A percentile compares a stretch with the other conserved stretches of the same genome.
Evolutionary conservation across 179 eudicot species (phyloP).

Genomic region (Spinacia oleracea): DNA sequence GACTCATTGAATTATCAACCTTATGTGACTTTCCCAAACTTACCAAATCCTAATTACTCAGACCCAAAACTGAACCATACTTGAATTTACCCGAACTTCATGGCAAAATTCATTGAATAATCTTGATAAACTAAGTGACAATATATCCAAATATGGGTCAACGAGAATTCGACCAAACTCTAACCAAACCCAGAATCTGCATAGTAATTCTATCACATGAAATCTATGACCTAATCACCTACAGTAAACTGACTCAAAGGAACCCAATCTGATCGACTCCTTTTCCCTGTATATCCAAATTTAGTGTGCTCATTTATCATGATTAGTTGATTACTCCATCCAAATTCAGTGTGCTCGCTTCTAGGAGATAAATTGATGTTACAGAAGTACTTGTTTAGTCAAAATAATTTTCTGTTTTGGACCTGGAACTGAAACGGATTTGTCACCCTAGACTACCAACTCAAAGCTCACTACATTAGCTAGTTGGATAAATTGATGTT

Average conservation of each 20-base stretch:
- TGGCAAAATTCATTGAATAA: no score
- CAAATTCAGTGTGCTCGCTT: no score
- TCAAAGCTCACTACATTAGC: background rate
- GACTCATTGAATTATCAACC: background rate
- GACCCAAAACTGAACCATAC: background rate
- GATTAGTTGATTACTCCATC: no score
- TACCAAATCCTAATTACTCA: background rate
- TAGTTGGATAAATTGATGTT: background rate
- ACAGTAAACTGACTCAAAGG: background rate
- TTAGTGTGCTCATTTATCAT: no score
- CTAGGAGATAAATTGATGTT: no score
- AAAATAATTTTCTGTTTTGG: background rate
- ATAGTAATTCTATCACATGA: no score
- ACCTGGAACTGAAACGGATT: background rate
- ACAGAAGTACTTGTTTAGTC: background rate
- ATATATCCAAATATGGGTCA: no score
- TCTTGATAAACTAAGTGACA: background rate
- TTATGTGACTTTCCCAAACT: no score
- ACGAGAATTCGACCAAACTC: background rate
- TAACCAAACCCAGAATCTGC: no score
- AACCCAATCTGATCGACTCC: background rate
- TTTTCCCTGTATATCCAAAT: no score
- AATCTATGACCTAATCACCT: background rate
- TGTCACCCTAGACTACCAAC: background rate
- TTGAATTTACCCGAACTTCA: background rate